Percentiles rank a stretch among this genome's conserved stretches.
Evolutionary conservation across 345 rosid species (phyloP).

Genomic region (Heritiera fomes): DNA sequence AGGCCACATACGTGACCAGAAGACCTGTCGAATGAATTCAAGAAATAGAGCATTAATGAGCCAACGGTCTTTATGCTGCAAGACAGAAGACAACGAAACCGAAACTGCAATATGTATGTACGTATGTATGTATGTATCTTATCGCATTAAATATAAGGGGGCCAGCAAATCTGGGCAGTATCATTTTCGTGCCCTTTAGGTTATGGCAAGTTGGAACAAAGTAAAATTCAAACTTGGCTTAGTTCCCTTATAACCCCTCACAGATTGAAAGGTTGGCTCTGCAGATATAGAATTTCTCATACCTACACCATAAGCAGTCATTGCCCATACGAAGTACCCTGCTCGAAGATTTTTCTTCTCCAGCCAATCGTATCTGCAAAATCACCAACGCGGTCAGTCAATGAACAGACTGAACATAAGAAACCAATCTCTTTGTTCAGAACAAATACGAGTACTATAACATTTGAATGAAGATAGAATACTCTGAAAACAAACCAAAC

Average conservation of each 20-base stretch:
- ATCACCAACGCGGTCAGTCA: slow-evolving; percentile 3
- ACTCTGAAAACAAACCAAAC: not conserved
- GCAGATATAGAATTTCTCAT: slow-evolving; percentile 24
- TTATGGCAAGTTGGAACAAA: not conserved
- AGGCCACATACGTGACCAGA: slow-evolving; percentile 83
- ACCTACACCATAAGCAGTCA: slow-evolving; percentile 96
- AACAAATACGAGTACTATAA: not conserved
- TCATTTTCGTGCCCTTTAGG: not conserved
- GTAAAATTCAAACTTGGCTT: slow-evolving; percentile 1
- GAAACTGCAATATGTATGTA: not conserved
- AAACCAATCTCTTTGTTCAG: slow-evolving; percentile 3
- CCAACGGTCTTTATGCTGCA: not conserved
- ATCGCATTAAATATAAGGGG: not conserved
- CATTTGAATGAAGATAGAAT: not conserved
- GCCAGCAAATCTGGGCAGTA: not conserved
- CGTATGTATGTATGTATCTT: not conserved
- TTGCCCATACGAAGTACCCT: slow-evolving; percentile 89
- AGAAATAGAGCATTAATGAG: not conserved
- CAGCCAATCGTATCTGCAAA: slow-evolving; percentile 86
- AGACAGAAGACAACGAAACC: not conserved
- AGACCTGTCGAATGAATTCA: slow-evolving; percentile 55
- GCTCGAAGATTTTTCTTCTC: slow-evolving; percentile 66
- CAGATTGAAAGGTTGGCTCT: not conserved
- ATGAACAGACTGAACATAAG: not conserved
- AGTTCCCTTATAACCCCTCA: not conserved